A percentile compares a stretch with the other conserved stretches of the same genome.
phyloP scores from a whole-genome alignment of 164 flowering plant species.

The Saururus chinensis region DNA sequence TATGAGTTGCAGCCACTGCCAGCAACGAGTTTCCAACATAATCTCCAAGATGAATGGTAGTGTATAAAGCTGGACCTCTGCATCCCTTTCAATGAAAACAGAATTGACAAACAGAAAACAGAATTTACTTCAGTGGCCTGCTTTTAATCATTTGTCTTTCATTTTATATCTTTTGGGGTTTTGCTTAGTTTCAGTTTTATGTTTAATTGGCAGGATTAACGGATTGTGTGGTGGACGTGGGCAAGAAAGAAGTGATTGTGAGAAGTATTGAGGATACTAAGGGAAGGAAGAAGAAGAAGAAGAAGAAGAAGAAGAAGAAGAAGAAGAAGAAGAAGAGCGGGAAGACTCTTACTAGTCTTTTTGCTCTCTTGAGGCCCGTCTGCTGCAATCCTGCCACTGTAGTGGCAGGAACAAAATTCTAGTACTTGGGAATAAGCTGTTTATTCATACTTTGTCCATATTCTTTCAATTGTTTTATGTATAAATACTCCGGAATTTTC shows the following conservation, averaged over 20 bases:
- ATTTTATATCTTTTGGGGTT: background rate
- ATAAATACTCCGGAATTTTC: too few species aligned
- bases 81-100: too few species aligned
- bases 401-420: background rate
- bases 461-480: too few species aligned
- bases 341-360: background rate
- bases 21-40: constrained; percentile 4
- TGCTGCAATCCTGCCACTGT: background rate
- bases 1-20: constrained; percentile 10
- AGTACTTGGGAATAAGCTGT: too few species aligned
- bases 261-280: too few species aligned
- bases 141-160: background rate
- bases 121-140: background rate
- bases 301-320: background rate
- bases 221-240: constrained; percentile 8
- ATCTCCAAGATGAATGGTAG: constrained; percentile 7
- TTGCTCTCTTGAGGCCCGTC: background rate
- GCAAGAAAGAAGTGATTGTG: constrained; percentile 2
- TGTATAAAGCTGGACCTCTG: too few species aligned
- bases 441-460: too few species aligned
- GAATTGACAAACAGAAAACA: too few species aligned
- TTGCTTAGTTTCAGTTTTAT: background rate
- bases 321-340: background rate
- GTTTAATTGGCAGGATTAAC: constrained; percentile 1
- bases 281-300: too few species aligned